A percentile compares a stretch with the other conserved stretches of the same genome.
These are phyloP conservation scores for Vitis rupestris DNA, from an alignment of 164 flowering plant species.

Conservation along the genomic window DNA sequence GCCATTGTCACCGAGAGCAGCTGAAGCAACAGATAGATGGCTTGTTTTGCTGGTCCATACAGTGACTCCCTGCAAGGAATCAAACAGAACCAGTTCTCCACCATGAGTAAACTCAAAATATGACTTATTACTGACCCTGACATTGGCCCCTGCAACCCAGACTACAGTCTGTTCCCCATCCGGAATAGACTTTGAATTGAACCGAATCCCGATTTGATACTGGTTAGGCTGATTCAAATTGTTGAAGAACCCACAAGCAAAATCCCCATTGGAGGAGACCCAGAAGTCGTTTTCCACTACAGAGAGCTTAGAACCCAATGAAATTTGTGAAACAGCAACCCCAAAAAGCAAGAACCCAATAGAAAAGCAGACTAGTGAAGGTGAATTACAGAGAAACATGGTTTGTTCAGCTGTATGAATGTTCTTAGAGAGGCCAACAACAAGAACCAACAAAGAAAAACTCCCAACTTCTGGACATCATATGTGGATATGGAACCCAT, in stretches of 20 bases:
- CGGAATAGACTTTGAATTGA: constrained; percentile 52
- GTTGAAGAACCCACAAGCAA: constrained; percentile 65
- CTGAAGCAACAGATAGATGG: constrained; percentile 45
- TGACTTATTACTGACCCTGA: constrained; percentile 40
- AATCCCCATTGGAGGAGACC: constrained; percentile 66
- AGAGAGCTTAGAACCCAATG: constrained; percentile 50
- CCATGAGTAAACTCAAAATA: constrained; percentile 41
- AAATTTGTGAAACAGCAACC: constrained; percentile 38
- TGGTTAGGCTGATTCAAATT: constrained; percentile 35
- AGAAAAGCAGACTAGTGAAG: constrained; percentile 17
- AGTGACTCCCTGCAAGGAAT: constrained; percentile 31
- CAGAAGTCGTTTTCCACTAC: constrained; percentile 45
- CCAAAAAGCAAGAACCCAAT: constrained; percentile 23
- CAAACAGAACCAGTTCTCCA: constrained; percentile 63
- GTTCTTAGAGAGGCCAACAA: constrained; percentile 5
- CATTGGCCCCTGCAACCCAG: constrained; percentile 71
- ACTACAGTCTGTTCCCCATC: constrained; percentile 35
- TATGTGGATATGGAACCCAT: background rate
- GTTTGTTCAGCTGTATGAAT: constrained; percentile 21
- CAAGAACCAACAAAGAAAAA: background rate
- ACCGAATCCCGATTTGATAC: constrained; percentile 52
- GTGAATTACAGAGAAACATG: background rate
- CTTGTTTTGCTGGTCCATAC: constrained; percentile 59
- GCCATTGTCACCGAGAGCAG: constrained; percentile 58
- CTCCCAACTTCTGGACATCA: background rate